phyloP scores from a whole-genome alignment of 192 early-diverging fungal species.

The Funneliformis mosseae region DNA sequence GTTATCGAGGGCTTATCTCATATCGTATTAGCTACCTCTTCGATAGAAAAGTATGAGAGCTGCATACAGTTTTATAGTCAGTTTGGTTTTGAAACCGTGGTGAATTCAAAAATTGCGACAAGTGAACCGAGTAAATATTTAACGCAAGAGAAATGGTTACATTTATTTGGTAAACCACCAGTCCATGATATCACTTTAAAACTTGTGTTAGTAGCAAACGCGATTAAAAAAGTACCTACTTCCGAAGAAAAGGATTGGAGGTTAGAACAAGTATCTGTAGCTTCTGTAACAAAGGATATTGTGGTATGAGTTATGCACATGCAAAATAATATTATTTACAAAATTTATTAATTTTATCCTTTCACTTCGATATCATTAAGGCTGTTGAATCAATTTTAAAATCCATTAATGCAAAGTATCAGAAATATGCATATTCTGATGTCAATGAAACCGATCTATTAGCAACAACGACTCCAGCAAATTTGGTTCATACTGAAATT shows the following conservation, averaged over 20 bases:
- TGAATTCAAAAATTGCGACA: background rate
- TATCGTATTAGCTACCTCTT: background rate
- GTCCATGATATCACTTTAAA: background rate
- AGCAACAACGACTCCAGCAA: background rate
- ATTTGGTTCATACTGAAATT: slow-evolving; percentile 38
- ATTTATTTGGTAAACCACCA: slow-evolving; percentile 12
- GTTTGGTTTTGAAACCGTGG: slow-evolving; percentile 2
- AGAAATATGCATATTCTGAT: slow-evolving; percentile 16
- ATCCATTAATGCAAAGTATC: background rate
- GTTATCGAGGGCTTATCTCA: slow-evolving; percentile 20
- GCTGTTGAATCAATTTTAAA: slow-evolving; percentile 11
- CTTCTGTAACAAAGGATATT: slow-evolving; percentile 2
- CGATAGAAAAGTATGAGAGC: background rate
- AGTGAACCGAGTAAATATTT: background rate
- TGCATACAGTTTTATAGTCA: slow-evolving; percentile 7
- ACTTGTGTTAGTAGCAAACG: slow-evolving; percentile 1
- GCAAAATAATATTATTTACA: background rate
- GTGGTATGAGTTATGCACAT: background rate
- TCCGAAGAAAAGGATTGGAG: slow-evolving; percentile 20
- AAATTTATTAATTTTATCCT: background rate
- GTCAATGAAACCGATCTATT: background rate
- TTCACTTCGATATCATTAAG: background rate
- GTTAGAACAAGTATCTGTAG: background rate
- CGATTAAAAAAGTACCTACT: background rate
- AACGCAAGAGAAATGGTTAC: background rate